Base-by-base conservation (phyloP, 2,329 filamentous ascomycete species). In the Cryphonectria radicalis region DNA sequence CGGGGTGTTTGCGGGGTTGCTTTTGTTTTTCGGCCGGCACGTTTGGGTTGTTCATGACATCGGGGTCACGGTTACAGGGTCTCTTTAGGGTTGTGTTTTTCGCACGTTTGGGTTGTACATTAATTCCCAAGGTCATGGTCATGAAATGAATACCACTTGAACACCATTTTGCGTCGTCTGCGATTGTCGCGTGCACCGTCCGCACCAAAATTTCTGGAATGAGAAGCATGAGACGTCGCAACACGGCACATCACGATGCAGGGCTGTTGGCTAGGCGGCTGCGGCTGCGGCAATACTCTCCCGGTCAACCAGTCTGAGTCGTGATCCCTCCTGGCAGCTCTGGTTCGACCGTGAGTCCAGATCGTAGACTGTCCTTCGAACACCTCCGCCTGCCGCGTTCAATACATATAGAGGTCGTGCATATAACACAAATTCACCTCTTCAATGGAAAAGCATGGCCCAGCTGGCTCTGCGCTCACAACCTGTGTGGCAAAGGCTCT, bases 1-100 rank as follows among this genome's bases (percentile, higher is more conserved):
- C 67, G 75, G 53, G 71, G 72, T 74, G 72, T 74, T 76, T 76
- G 77, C 78, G 78, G 76, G 84, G 86, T 85, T 84, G 83, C 84
- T 86, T 83, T 86, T 85, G 85, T 82, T 84, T 90, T 85, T 86
- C 84, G 86, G 84, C 88, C 86, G 87, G 84, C 84, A 86, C 86
- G 86, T 88, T 89, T 83, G 86, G 91, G 88, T 90, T 90, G 91
- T 89, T 73, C 90, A 94, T 91, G 90, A 92, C 92, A 92, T 69
- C 90, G 88, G 89, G 90, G 90, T 92, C 87, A 91, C 88, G 90
- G 91, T 91, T 89, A 88, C 69, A 90, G 90, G 91, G 89, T 73
- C 70, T 70, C 72, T 71, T 90, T 90, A 88, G 89, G 84, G 89
- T 88, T 89, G 85, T 82, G 86, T 84, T 82, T 83, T 82, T 85